A percentile compares a stretch with the other conserved stretches of the same genome.
Conservation (phyloP, 2,329 filamentous ascomycete species). For the Tolypocladium capitatum region DNA sequence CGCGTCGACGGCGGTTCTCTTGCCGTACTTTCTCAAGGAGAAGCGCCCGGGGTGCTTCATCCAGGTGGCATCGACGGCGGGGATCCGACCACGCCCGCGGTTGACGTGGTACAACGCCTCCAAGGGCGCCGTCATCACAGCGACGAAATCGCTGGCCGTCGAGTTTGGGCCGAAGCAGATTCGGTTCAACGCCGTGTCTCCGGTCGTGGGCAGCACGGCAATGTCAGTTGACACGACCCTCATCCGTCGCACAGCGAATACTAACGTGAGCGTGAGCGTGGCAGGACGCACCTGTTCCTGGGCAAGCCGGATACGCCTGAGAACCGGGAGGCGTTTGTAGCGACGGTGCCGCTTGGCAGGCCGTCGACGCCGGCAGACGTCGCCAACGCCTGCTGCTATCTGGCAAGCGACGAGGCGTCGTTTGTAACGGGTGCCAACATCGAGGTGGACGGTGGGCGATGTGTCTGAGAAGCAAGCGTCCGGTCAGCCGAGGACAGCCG, state of each 20-base stretch:
- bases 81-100: constrained; percentile 42
- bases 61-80: constrained; percentile 53
- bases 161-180: constrained; percentile 63
- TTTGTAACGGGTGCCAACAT: constrained; percentile 64
- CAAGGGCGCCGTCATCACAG: constrained; percentile 52
- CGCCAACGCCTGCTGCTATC: constrained; percentile 55
- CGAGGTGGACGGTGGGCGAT: constrained; percentile 27
- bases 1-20: constrained; percentile 42
- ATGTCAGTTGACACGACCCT: constrained; percentile 25
- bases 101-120: constrained; percentile 59
- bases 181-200: constrained; percentile 59
- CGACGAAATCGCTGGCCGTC: constrained; percentile 47
- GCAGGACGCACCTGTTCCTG: constrained; percentile 35
- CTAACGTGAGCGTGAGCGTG: neutral
- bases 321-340: constrained; percentile 41
- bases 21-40: constrained; percentile 46
- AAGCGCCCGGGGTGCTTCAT: constrained; percentile 47
- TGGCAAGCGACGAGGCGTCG: constrained; percentile 56
- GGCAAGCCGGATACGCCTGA: constrained; percentile 50
- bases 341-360: constrained; percentile 40
- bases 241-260: neutral
- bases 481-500: neutral
- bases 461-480: constrained; percentile 7
- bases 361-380: constrained; percentile 50
- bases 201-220: constrained; percentile 53